Evolutionary conservation across 257 asterid genomes (phyloP).

Genomic region (Leptodermis oblonga): DNA sequence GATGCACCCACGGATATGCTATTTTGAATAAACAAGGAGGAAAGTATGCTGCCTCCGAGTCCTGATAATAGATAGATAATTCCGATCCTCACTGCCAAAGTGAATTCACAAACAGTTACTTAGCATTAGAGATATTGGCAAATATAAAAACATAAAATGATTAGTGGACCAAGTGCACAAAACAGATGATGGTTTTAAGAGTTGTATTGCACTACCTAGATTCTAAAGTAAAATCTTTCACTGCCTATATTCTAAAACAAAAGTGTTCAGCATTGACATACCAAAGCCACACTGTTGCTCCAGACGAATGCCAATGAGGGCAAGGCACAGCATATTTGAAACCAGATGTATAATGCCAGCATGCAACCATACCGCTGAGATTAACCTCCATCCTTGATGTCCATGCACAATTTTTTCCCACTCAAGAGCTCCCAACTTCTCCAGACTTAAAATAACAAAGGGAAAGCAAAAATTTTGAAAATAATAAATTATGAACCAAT

Average conservation of each 20-base stretch:
- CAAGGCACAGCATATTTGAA: constrained; percentile 70
- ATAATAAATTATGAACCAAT: background rate
- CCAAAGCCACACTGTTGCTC: constrained; percentile 94
- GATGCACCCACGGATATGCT: constrained; percentile 87
- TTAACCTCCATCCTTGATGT: constrained; percentile 88
- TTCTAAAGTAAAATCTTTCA: background rate
- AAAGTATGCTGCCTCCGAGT: constrained; percentile 74
- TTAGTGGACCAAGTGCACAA: background rate
- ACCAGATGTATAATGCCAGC: constrained; percentile 83
- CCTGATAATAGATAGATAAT: constrained; percentile 70
- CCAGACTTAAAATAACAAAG: constrained; percentile 43
- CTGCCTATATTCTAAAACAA: background rate
- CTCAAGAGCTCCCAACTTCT: constrained; percentile 70
- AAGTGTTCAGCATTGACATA: constrained; percentile 23
- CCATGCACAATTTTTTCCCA: constrained; percentile 71
- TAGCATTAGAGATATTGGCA: background rate
- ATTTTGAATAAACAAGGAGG: constrained; percentile 57
- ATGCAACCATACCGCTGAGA: constrained; percentile 86
- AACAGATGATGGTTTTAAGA: background rate
- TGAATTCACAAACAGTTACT: background rate
- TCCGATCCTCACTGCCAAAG: constrained; percentile 59
- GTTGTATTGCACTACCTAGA: background rate
- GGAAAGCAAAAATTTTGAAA: background rate
- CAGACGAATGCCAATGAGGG: constrained; percentile 82
- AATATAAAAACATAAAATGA: background rate